Base-by-base conservation (phyloP, 1,284 basidiomycete genomes). In the Waitea zeae region DNA sequence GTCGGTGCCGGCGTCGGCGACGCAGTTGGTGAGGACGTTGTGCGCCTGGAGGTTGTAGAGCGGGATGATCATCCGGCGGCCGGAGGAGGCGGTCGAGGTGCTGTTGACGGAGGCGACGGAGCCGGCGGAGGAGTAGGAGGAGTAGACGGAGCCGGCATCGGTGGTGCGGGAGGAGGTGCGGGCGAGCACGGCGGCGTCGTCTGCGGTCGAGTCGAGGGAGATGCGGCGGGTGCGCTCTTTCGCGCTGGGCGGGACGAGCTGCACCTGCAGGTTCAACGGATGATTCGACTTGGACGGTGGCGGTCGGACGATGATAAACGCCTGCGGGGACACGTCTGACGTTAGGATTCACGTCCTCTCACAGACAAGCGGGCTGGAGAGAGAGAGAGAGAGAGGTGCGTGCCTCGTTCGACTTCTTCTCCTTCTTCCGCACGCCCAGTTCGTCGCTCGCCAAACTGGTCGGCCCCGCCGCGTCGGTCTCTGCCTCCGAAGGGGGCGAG, bases 1-100 rank as follows among this genome's bases (percentile, higher is more conserved):
- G 43, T 97, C 93, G 0, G 93, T 98, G 3, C 89, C 90, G 0
- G 87, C 87, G 48, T 92, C 88, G 20, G 87, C 74, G 38, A 95
- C 78, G 19, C 79, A 77, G 41, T 92, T 92, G 7, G 88, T 80
- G 61, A 93, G 70, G 38, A 97, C 86, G 43, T 86, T 87, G 56
- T 98, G 92, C 2, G 81, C 84, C 36, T 84, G 78, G 20, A 97
- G 67, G 48, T 93, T 96, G 60, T 95, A 97, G 12, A 96, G 64
- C 0, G 93, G 92, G 33, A 90, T 80, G 44, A 96, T 90, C 45
- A 78, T 75, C 32, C 84, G 65, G 14, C 77, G 60, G 14, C 62
- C 59, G 3, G 63, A 58, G 3, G 62, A 53, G 4, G 57, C 46
- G 2, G 67, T 64, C 20, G 67, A 53, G 9, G 72, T 70, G 15